Evolutionary conservation across 495 filamentous ascomycete genomes (phyloP), one percentile per base, ranked within the genome.

Genomic region (Aspergillus olivimuriae): DNA sequence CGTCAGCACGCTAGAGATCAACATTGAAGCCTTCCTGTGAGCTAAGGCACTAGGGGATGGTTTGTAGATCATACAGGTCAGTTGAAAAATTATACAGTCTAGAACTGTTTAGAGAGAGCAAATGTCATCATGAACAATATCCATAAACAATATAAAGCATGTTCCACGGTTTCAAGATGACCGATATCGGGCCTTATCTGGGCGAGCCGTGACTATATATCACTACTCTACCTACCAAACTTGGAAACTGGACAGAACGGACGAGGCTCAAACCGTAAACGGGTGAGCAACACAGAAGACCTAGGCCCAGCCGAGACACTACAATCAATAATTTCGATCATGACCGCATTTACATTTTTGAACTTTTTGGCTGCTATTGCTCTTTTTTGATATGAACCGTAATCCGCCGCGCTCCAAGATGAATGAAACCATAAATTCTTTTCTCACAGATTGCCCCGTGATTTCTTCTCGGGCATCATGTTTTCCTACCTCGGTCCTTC

Each of bases 11-110:
- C 63, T 99, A 55, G 94, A 97, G 73, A 70, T 99, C 47, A 92
- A 97, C 58, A 79, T 99, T 15, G 94, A 96, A 67, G 80, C 87
- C 46, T 97, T 98, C 78, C 73, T 98, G 58, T 98, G 52, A 58
- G 36, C 23, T 20, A 33, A 35, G 38, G 49, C 44, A 12, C 2
- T n/a, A 15, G 11, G 6, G 32, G 32, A 35, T 20, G 35, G 17
- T 17, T 12, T 38, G 20, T 17, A 38, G 17, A 22, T 38, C 20
- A 4, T 11, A 23, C 17, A 28, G 5, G 24, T 28, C 11, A 6
- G 24, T 28, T 28, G 24, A 11, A 28, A 28, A 28, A n/a, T n/a
- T 24, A 41, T 20, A n/a, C 34, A 7, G 12, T 32, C 39, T 41
- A 40, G 14, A 35, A 4, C 15, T 42, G 30, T 31, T 41, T 33